phyloP scores from a whole-genome alignment of 2,329 filamentous ascomycete genomes.

The Monilinia laxa region DNA sequence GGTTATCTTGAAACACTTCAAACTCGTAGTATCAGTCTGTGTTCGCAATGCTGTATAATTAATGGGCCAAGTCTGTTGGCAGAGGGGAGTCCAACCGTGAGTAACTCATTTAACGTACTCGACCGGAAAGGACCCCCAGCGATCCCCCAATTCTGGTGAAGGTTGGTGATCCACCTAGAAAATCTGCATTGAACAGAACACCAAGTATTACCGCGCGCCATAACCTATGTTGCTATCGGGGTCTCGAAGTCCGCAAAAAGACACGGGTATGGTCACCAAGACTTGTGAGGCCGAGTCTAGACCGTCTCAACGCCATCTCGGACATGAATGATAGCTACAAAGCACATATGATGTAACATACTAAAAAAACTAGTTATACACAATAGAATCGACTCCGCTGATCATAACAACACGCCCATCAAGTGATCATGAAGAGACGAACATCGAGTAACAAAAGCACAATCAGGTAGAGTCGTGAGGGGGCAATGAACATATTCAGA shows the following conservation, averaged over 20 bases:
- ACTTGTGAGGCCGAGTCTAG: neutral
- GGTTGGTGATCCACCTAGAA: no score
- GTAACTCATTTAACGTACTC: neutral
- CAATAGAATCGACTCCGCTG: neutral
- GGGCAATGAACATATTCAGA: no score
- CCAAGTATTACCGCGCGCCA: no score
- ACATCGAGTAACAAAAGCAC: no score
- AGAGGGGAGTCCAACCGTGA: neutral
- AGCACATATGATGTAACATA: neutral
- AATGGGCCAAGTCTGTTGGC: neutral
- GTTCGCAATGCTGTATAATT: neutral
- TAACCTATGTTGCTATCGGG: no score
- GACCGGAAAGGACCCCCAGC: no score
- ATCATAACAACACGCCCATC: neutral
- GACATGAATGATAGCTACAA: neutral
- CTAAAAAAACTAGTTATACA: neutral
- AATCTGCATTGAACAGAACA: no score
- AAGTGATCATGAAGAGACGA: no score
- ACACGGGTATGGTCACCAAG: neutral
- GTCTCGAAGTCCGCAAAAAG: neutral
- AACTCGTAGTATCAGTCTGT: neutral
- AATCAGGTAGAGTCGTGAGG: no score
- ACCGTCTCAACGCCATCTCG: neutral
- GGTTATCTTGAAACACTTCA: neutral
- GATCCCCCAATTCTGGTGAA: no score